Percentiles rank a stretch among this genome's conserved stretches.
Evolutionary conservation across 805 yeast genomes (phyloP).

Genomic region (Barnettozyma salicaria): DNA sequence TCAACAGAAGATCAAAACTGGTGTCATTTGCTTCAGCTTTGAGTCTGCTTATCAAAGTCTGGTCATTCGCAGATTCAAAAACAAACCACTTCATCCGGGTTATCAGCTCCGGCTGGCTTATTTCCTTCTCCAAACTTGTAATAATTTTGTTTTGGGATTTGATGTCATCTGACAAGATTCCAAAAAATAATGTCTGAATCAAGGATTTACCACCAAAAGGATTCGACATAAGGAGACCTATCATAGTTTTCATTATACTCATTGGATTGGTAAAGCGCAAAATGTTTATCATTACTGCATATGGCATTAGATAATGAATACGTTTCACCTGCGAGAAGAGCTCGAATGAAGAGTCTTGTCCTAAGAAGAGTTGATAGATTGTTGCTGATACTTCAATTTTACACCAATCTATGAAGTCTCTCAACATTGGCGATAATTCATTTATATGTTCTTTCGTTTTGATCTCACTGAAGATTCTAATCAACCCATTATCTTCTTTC

Average conservation of each 20-base stretch:
- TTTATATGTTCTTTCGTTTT: slow-evolving; percentile 45
- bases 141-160: slow-evolving; percentile 53
- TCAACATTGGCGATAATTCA: slow-evolving; percentile 60
- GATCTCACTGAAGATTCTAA: slow-evolving; percentile 59
- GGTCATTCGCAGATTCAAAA: slow-evolving; percentile 28
- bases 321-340: slow-evolving; percentile 63
- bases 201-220: slow-evolving; percentile 64
- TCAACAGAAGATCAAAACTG: slow-evolving; percentile 17
- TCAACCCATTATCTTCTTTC: slow-evolving; percentile 47
- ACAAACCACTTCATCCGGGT: slow-evolving; percentile 29
- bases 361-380: slow-evolving; percentile 71
- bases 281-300: slow-evolving; percentile 67
- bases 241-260: slow-evolving; percentile 68
- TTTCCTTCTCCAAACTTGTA: slow-evolving; percentile 36
- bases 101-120: slow-evolving; percentile 26
- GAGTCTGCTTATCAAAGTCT: slow-evolving; percentile 27
- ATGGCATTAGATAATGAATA: slow-evolving; percentile 77
- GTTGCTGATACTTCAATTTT: slow-evolving; percentile 82
- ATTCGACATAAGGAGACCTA: slow-evolving; percentile 79
- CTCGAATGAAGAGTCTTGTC: slow-evolving; percentile 76
- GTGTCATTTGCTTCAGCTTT: slow-evolving; percentile 20
- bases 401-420: slow-evolving; percentile 73
- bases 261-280: slow-evolving; percentile 83
- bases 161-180: slow-evolving; percentile 70
- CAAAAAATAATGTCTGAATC: slow-evolving; percentile 67